Percentiles rank a stretch among this genome's conserved stretches.
Conservation (phyloP, 2,329 filamentous ascomycete species). For the Trichophyton schoenleinii region DNA sequence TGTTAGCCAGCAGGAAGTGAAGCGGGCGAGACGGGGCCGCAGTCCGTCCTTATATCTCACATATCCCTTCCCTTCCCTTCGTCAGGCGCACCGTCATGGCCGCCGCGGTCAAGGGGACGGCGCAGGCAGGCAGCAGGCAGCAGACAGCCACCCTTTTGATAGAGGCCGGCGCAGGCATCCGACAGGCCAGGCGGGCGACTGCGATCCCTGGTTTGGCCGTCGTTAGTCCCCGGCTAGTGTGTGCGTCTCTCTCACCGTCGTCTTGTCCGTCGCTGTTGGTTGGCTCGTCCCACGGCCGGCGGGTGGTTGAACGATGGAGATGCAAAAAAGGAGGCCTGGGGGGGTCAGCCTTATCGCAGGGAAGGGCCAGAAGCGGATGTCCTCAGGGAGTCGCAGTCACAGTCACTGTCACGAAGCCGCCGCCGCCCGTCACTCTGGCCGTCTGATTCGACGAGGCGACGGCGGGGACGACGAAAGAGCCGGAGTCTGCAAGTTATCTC, state of each 20-base stretch:
- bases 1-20: background rate
- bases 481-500: too few species aligned
- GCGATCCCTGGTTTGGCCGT: background rate
- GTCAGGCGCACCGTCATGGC: background rate
- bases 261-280: background rate
- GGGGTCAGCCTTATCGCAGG: background rate
- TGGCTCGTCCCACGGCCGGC: background rate
- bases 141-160: background rate
- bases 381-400: too few species aligned
- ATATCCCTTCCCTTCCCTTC: too few species aligned
- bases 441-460: too few species aligned
- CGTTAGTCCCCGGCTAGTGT: background rate
- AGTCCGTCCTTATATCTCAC: too few species aligned
- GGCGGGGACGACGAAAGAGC: too few species aligned
- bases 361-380: constrained; percentile 2
- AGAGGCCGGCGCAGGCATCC: too few species aligned
- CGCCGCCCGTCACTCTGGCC: too few species aligned
- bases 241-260: background rate
- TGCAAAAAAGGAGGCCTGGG: background rate
- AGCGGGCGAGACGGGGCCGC: background rate
- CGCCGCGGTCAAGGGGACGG: background rate
- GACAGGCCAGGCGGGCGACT: background rate
- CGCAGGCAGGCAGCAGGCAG: background rate
- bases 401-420: too few species aligned
- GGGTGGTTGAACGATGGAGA: background rate